Evolutionary conservation across 78 protist genomes (phyloP).

Genomic region (Trichosphaerium sp.): DNA sequence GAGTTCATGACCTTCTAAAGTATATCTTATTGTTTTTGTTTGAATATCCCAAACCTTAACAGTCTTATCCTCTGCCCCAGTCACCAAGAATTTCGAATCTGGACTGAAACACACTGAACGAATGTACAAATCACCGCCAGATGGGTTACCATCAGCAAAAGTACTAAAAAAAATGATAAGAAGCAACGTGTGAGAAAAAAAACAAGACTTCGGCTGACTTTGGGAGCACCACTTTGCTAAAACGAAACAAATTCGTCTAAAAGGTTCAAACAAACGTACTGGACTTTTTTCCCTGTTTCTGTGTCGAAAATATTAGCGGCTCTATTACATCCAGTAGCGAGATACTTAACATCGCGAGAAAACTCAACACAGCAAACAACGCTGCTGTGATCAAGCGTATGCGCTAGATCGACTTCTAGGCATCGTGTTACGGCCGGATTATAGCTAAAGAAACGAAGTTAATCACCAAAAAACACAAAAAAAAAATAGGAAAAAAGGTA

Average conservation of each 20-base stretch:
- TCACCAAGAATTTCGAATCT: constrained; percentile 56
- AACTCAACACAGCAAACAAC: constrained; percentile 82
- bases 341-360: constrained; percentile 48
- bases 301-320: constrained; percentile 68
- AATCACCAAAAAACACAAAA: neutral
- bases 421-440: neutral
- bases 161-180: neutral
- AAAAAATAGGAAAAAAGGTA: neutral
- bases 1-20: constrained; percentile 59
- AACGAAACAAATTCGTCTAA: no score
- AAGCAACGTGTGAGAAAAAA: neutral
- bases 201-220: neutral
- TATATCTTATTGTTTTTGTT: constrained; percentile 10
- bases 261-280: constrained; percentile 31
- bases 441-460: neutral
- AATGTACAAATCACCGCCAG: constrained; percentile 53
- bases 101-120: constrained; percentile 80
- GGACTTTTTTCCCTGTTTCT: constrained; percentile 58
- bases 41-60: constrained; percentile 62
- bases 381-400: constrained; percentile 37
- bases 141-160: constrained; percentile 32
- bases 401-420: constrained; percentile 39
- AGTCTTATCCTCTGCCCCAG: constrained; percentile 73
- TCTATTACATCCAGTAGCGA: constrained; percentile 81
- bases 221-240: no score